Base-by-base conservation (phyloP, 805 yeast species). In the Myxozyma kluyveri region DNA sequence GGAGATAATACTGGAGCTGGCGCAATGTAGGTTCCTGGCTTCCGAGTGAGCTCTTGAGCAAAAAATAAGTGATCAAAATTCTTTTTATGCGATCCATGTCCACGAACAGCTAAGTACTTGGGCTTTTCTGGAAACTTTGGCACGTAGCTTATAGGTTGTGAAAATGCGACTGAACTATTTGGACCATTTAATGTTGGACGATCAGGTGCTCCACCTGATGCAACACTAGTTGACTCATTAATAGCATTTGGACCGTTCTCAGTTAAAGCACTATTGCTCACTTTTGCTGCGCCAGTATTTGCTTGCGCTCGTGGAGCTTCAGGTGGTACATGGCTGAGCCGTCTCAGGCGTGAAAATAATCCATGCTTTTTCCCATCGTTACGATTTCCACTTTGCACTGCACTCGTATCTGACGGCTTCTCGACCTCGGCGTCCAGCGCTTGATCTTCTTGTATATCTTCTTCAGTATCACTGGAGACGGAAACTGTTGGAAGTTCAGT, bases 31-130 rank as follows among this genome's bases (percentile, higher is more conserved):
- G 29, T 4, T 44, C 18, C 35, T 10, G 47, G 33, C 27, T 27
- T 31, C 24, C 54, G 45, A 43, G 45, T 35, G 12, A 70, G 59
- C 50, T 67, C 68, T 57, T 70, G 73, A 24, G 71, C 72, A 42
- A 69, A 62, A 51, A 67, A 67, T 21, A 65, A 54, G 21, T 65
- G 62, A 37, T 57, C 64, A 45, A 68, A 65, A 24, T 64, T 66
- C 35, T 64, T 59, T 24, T 59, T 43, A 47, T 55, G 45, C 45
- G 68, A 64, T 18, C 62, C 61, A 45, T 67, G 69, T 7, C 70
- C 61, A 17, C 67, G 59, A 10, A 68, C 67, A 7, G 65, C 63
- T 45, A 67, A 61, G 54, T 69, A 69, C 47, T 64, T 65, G 23
- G 69, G 69, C 18, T 63, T 64, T 14, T 47, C 61, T 1, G 67